These are phyloP conservation scores for Curvularia hawaiiensis DNA, from an alignment of 2,329 filamentous ascomycete species.

Conservation along the genomic window DNA sequence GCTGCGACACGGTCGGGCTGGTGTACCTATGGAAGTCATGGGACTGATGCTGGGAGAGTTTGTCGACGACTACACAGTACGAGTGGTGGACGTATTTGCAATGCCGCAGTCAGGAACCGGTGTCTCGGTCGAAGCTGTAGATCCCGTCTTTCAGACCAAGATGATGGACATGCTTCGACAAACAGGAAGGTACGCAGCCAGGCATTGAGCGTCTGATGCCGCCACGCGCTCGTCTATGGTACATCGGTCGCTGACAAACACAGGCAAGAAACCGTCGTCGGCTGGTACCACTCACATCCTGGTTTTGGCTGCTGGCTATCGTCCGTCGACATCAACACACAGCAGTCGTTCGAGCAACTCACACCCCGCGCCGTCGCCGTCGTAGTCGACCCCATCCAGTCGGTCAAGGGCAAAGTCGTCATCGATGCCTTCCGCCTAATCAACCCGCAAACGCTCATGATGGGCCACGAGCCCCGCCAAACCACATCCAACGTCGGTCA, in stretches of 20 bases:
- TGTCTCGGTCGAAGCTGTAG: slow-evolving; percentile 96
- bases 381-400: slow-evolving; percentile 98
- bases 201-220: background rate
- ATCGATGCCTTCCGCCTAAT: slow-evolving; percentile 99
- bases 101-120: slow-evolving; percentile 99
- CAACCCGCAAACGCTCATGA: slow-evolving; percentile 96
- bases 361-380: slow-evolving; percentile 96
- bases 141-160: slow-evolving; percentile 98
- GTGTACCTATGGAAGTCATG: slow-evolving; percentile 99
- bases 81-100: slow-evolving; percentile 97
- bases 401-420: slow-evolving; percentile 98
- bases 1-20: slow-evolving; percentile 94
- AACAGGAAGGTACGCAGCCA: slow-evolving; percentile 75
- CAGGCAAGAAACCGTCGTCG: slow-evolving; percentile 94
- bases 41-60: slow-evolving; percentile 98
- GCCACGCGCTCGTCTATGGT: background rate
- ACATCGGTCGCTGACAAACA: slow-evolving; percentile 24
- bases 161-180: slow-evolving; percentile 99
- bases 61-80: slow-evolving; percentile 97
- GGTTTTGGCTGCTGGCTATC: slow-evolving; percentile 99
- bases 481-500: slow-evolving; percentile 98
- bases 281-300: slow-evolving; percentile 99
- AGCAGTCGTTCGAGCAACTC: slow-evolving; percentile 99
- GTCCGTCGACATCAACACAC: slow-evolving; percentile 98
- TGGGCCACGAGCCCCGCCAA: slow-evolving; percentile 96